phyloP scores from a whole-genome alignment of 2,329 filamentous ascomycete species.

The Diaporthe capsici region DNA sequence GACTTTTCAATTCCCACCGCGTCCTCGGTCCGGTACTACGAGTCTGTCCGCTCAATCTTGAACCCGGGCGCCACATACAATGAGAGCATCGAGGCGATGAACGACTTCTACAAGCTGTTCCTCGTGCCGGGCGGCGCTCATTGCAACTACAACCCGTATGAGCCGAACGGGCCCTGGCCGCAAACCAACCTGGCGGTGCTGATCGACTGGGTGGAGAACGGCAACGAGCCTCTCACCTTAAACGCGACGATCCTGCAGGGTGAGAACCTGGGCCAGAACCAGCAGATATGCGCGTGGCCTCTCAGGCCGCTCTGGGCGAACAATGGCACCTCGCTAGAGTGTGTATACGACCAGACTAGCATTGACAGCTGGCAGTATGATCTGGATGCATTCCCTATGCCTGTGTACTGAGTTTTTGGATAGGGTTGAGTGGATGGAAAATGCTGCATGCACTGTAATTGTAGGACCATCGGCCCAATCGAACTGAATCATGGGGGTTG shows the following conservation, averaged over 20 bases:
- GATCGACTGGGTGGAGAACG: conserved; percentile 67
- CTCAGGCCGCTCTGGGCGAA: conserved; percentile 56
- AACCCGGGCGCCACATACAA: conserved; percentile 49
- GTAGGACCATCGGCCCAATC: background rate
- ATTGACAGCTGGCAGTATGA: conserved; percentile 41
- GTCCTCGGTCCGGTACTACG: conserved; percentile 55
- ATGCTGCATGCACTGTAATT: conserved; percentile 12
- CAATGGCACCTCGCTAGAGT: conserved; percentile 46
- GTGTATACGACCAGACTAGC: conserved; percentile 40
- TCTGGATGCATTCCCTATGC: conserved; percentile 40
- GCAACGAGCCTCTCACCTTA: conserved; percentile 58
- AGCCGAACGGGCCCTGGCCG: conserved; percentile 59
- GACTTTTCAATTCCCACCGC: conserved; percentile 63
- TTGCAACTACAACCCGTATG: conserved; percentile 58
- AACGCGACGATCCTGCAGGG: conserved; percentile 47
- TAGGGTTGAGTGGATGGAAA: conserved; percentile 5
- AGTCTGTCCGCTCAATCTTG: conserved; percentile 65
- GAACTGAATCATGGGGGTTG: conserved; percentile 25
- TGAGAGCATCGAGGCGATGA: conserved; percentile 56
- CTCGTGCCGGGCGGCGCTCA: conserved; percentile 64
- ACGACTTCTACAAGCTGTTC: conserved; percentile 60
- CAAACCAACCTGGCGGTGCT: conserved; percentile 42
- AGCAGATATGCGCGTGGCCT: conserved; percentile 59
- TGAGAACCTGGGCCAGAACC: conserved; percentile 53
- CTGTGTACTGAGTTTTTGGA: conserved; percentile 39